These are phyloP conservation scores for Metschnikowia rubicola DNA, from an alignment of 805 yeast species.

Conservation along the genomic window DNA sequence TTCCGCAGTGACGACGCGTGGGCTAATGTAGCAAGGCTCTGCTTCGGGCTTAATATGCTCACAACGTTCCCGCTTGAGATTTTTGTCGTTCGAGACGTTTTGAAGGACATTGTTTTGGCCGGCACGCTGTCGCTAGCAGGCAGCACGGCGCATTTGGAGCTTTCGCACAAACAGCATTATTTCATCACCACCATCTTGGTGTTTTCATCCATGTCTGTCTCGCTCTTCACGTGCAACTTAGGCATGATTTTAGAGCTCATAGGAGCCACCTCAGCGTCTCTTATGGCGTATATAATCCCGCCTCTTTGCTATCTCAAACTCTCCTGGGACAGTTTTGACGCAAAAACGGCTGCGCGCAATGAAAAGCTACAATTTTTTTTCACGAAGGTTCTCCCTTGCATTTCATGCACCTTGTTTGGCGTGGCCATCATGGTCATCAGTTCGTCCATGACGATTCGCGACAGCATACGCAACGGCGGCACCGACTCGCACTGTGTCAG, in stretches of 20 bases:
- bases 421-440: constrained; percentile 72
- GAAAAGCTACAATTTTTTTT: constrained; percentile 29
- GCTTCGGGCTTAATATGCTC: constrained; percentile 89
- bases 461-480: constrained; percentile 35
- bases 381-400: constrained; percentile 52
- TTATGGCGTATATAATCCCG: constrained; percentile 89
- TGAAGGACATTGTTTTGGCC: constrained; percentile 55
- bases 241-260: constrained; percentile 87
- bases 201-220: constrained; percentile 65
- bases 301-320: constrained; percentile 77
- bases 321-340: constrained; percentile 43
- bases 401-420: constrained; percentile 68
- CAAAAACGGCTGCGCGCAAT: constrained; percentile 15
- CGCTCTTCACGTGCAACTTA: constrained; percentile 78
- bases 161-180: constrained; percentile 51
- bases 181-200: constrained; percentile 64
- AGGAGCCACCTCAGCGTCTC: constrained; percentile 90
- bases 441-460: constrained; percentile 65
- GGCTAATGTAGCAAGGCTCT: constrained; percentile 83
- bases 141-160: constrained; percentile 35
- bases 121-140: neutral
- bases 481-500: constrained; percentile 48
- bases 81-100: constrained; percentile 84
- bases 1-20: constrained; percentile 71
- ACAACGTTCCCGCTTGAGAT: constrained; percentile 90